Evolutionary conservation across 116 monocot genomes (phyloP).

Genomic region (Posidonia oceanica): DNA sequence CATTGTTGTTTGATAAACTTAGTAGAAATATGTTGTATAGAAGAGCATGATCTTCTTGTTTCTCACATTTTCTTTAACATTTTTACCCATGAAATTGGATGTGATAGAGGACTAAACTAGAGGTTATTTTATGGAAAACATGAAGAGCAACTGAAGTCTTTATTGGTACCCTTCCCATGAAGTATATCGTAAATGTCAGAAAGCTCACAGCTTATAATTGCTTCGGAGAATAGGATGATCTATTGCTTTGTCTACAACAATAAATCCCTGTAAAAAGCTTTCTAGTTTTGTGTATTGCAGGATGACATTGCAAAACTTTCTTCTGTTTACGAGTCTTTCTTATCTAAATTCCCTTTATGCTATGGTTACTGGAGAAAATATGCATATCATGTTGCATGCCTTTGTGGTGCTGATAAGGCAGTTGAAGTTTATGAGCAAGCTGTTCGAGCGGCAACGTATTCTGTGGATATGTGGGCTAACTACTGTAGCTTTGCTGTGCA

Average conservation of each 20-base stretch:
- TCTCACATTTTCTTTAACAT: no score
- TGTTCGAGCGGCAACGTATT: conserved; percentile 38
- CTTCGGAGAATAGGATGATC: no score
- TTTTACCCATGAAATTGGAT: no score
- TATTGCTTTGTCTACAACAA: background rate
- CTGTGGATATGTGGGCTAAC: conserved; percentile 67
- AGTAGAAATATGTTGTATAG: no score
- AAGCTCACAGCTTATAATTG: no score
- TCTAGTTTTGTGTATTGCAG: conserved; percentile 26
- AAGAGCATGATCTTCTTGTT: no score
- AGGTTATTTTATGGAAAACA: no score
- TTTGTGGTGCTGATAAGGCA: conserved; percentile 32
- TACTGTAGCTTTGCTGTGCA: conserved; percentile 60
- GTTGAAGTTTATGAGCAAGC: conserved; percentile 66
- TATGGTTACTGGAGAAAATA: conserved; percentile 81
- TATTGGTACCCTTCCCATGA: no score
- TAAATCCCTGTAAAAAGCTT: background rate
- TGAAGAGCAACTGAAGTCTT: no score
- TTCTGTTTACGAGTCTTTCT: conserved; percentile 54
- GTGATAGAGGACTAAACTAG: no score
- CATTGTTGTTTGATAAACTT: no score
- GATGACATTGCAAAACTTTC: conserved; percentile 37
- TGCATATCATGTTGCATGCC: conserved; percentile 37
- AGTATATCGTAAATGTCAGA: no score
- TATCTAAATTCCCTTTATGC: conserved; percentile 74